Base-by-base conservation (phyloP, 164 flowering plant species). In the Vitis labrusca region DNA sequence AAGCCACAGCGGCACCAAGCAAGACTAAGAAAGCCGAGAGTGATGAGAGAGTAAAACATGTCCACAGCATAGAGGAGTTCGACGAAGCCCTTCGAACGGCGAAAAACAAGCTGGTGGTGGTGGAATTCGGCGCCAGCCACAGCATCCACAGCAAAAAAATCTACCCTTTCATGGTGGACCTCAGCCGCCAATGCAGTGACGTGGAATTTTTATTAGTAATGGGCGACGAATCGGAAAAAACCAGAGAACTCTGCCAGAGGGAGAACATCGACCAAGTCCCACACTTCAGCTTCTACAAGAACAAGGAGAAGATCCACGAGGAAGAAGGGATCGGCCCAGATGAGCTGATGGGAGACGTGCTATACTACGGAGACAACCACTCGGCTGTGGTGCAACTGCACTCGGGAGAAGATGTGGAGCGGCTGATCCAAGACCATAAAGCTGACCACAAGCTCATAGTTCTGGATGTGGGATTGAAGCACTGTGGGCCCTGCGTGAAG, bases 401-500 rank as follows among this genome's bases (percentile, higher is more conserved):
- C 67, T 53, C 57, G 16, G 64, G 91, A 17, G 90, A 79, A 6
- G 98, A 92, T 57, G 95, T 92, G 49, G 86, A 91, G 84, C 80
- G 72, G 71, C 66, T 94, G 80, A 89, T 94, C 1, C 80, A 61
- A 1, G 87, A 79, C 7, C 91, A 89, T 64, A 83, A 78, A 62
- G 67, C 7, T 1, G 97, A 84, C 58, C 61, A 74, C 30, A 92
- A 89, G 79, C 78, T 94, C 79, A 71, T 94, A 7, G 98, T 92
- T 8, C 89, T 94, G 1, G 97, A 94, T 63, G 97, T 94, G 44
- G 97, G 98, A 37, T 71, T 94, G 71, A 94, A 94, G 78, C 93
- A 94, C 61, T 94, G 97, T 65, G 98, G 98, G n/a, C 97, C 97
- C 1, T 94, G 98, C 73, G 98, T 94, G 48, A 91, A 94, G 87